These are phyloP conservation scores for Phytophthora sp. DNA, from an alignment of 352 stramenopile species.

Conservation along the genomic window DNA sequence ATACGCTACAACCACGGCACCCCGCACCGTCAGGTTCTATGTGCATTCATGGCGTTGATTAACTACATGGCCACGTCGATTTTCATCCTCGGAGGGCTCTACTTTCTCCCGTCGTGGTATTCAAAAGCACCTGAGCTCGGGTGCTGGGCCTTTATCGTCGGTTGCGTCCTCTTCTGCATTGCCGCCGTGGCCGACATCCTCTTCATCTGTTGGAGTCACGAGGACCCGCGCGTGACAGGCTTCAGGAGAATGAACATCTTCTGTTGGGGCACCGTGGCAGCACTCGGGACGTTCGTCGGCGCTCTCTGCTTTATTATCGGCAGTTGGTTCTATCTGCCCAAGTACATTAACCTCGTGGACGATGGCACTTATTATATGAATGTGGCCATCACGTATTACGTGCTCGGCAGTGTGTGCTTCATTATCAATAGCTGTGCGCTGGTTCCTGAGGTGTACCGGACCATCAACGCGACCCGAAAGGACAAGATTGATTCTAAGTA, in stretches of 20 bases:
- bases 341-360: conserved; percentile 71
- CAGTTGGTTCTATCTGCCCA: conserved; percentile 83
- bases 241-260: conserved; percentile 61
- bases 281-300: conserved; percentile 65
- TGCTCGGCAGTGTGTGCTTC: conserved; percentile 79
- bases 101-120: conserved; percentile 83
- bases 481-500: conserved; percentile 23
- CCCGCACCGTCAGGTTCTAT: conserved; percentile 52
- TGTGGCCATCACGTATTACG: conserved; percentile 76
- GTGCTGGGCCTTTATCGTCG: conserved; percentile 79
- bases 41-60: conserved; percentile 62
- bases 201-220: conserved; percentile 70
- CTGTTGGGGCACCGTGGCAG: conserved; percentile 57
- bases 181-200: conserved; percentile 65
- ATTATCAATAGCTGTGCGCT: conserved; percentile 69
- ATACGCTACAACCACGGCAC: conserved; percentile 66
- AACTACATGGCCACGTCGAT: conserved; percentile 75
- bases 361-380: conserved; percentile 72
- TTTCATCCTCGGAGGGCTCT: conserved; percentile 80
- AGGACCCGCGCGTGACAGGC: conserved; percentile 47
- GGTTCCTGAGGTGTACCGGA: conserved; percentile 55
- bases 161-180: conserved; percentile 69
- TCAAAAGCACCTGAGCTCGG: conserved; percentile 65
- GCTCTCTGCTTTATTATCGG: conserved; percentile 79
- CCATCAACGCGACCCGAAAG: conserved; percentile 42